A percentile compares a stretch with the other conserved stretches of the same genome.
These are phyloP conservation scores for Alternaria infectoria DNA, from an alignment of 2,329 filamentous ascomycete species.

Conservation along the genomic window DNA sequence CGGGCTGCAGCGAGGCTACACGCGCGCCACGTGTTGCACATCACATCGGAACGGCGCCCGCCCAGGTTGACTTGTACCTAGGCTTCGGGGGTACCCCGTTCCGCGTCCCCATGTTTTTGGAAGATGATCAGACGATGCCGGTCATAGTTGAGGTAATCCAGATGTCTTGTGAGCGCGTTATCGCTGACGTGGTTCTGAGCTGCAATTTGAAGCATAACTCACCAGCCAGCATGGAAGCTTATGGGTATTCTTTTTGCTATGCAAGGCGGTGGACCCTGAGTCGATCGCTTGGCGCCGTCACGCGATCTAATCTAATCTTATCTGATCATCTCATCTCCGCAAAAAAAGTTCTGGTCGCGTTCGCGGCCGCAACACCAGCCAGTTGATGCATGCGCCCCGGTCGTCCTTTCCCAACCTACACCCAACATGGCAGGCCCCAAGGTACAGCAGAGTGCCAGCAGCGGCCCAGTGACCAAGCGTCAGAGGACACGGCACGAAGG, in stretches of 20 bases:
- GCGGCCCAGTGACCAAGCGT: constrained; percentile 72
- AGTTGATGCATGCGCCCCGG: constrained; percentile 5
- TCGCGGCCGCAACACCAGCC: constrained; percentile 12
- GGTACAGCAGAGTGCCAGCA: constrained; percentile 53
- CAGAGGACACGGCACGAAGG: constrained; percentile 37
- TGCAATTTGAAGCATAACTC: not conserved
- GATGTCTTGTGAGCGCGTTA: not conserved
- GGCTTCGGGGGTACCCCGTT: not conserved
- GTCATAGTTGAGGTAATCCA: not conserved
- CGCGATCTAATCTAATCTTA: constrained; percentile 26
- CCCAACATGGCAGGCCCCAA: constrained; percentile 55
- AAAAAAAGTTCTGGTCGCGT: constrained; percentile 20
- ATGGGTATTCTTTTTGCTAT: not conserved
- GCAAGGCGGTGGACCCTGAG: constrained; percentile 19
- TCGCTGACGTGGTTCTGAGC: not conserved
- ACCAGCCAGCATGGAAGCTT: not conserved
- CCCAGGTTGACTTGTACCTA: not conserved
- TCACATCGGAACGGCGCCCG: constrained; percentile 2
- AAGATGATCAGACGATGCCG: not conserved
- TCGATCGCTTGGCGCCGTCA: constrained; percentile 29
- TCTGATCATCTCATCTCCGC: constrained; percentile 30
- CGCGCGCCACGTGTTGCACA: constrained; percentile 14
- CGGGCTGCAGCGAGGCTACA: constrained; percentile 3
- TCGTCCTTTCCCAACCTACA: not conserved
- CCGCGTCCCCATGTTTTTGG: not conserved